phyloP scores from a whole-genome alignment of 2,329 filamentous ascomycete species.

The Aspergillus pseudoviridinutans region DNA sequence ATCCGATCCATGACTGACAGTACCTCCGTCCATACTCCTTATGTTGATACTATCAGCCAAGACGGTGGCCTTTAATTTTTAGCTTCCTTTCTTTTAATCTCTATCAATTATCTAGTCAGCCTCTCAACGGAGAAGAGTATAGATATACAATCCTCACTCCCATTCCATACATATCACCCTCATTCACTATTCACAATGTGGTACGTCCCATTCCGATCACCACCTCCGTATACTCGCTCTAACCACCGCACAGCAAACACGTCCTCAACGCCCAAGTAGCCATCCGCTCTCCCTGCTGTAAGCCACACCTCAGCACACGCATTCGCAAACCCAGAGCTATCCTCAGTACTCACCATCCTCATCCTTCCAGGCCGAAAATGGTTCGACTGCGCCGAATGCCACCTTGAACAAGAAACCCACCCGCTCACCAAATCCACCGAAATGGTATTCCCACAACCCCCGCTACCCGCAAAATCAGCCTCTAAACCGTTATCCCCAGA shows the following conservation, averaged over 20 bases:
- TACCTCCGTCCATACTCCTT: too few relatives aligned
- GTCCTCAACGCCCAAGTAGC: conserved; percentile 96
- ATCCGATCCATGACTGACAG: too few relatives aligned
- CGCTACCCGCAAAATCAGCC: background rate
- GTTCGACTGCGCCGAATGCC: conserved; percentile 98
- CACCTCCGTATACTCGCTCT: conserved; percentile 1
- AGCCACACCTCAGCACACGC: conserved; percentile 27
- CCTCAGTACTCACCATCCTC: conserved; percentile 4
- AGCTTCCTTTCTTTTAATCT: background rate
- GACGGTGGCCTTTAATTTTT: background rate
- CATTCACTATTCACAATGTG: background rate
- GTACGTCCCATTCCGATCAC: background rate
- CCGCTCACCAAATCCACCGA: conserved; percentile 72
- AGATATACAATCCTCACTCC: background rate
- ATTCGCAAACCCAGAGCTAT: background rate
- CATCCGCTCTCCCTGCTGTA: conserved; percentile 94
- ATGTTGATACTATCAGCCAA: background rate
- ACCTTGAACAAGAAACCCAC: conserved; percentile 76
- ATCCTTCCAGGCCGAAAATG: conserved; percentile 71
- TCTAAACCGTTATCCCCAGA: conserved; percentile 26
- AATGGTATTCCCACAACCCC: conserved; percentile 54
- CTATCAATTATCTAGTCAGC: background rate
- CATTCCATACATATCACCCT: too few relatives aligned
- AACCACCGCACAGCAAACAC: conserved; percentile 69
- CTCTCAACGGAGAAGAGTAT: background rate